Percentiles rank a stretch among this genome's conserved stretches.
Evolutionary conservation across 306 rosid genomes (phyloP).

Genomic region (Medicago arabica): DNA sequence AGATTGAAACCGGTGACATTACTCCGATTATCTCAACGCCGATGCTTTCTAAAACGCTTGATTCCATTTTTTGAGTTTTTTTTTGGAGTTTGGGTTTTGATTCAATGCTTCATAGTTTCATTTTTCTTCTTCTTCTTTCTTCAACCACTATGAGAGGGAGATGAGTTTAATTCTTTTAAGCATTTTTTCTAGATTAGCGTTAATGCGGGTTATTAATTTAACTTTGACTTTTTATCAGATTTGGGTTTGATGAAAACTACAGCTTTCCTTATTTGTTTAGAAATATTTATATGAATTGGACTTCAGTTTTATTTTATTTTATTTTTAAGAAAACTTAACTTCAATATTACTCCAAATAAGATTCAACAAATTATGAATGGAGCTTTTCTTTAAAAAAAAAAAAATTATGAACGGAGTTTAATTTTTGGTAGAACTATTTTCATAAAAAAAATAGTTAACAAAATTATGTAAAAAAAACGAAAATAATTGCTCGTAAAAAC

Average conservation of each 20-base stretch:
- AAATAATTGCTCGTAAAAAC: no score
- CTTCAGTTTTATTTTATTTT: no score
- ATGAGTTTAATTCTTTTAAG: not conserved
- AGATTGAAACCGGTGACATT: constrained; percentile 94
- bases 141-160: not conserved
- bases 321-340: no score
- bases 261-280: not conserved
- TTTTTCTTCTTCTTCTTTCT: not conserved
- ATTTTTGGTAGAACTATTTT: no score
- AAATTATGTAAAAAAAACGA: no score
- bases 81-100: not conserved
- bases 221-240: not conserved
- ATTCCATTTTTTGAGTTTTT: constrained; percentile 55
- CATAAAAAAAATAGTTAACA: no score
- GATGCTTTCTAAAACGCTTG: constrained; percentile 78
- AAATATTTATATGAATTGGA: no score
- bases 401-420: no score
- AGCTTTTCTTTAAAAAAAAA: no score
- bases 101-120: not conserved
- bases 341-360: no score
- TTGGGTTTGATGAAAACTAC: not conserved
- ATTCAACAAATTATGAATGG: no score
- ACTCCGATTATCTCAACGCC: constrained; percentile 91
- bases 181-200: not conserved
- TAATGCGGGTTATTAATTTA: not conserved